phyloP scores from a whole-genome alignment of 495 filamentous ascomycete genomes.

The Talaromyces liani region DNA sequence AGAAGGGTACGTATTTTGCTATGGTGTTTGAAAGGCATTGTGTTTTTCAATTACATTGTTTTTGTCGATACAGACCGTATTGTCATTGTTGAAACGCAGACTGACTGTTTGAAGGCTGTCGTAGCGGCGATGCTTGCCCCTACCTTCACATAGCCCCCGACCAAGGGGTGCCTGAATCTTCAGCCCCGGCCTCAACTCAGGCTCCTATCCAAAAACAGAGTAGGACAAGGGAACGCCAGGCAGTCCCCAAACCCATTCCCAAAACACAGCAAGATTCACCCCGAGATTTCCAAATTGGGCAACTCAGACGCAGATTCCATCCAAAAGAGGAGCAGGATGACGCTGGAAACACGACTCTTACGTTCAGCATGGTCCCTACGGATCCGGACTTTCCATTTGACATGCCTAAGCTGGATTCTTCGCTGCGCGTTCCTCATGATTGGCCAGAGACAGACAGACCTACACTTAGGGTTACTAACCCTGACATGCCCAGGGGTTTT shows the following conservation, averaged over 20 bases:
- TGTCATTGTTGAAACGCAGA: not conserved
- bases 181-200: slow-evolving; percentile 7
- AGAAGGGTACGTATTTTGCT: slow-evolving; percentile 4
- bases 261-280: slow-evolving; percentile 59
- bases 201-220: slow-evolving; percentile 5
- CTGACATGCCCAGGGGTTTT: slow-evolving; percentile 72
- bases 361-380: slow-evolving; percentile 65
- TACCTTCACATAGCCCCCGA: slow-evolving; percentile 26
- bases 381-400: slow-evolving; percentile 86
- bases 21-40: not conserved
- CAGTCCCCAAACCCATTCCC: slow-evolving; percentile 57
- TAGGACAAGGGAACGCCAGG: not conserved
- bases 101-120: slow-evolving; percentile 25
- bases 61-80: not conserved
- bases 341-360: slow-evolving; percentile 44
- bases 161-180: slow-evolving; percentile 5
- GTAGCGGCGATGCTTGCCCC: slow-evolving; percentile 32
- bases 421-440: slow-evolving; percentile 54
- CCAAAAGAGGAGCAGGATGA: slow-evolving; percentile 49
- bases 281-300: slow-evolving; percentile 67
- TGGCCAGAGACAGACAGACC: slow-evolving; percentile 32
- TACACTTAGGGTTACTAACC: slow-evolving; percentile 59
- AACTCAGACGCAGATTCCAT: slow-evolving; percentile 64
- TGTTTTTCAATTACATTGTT: slow-evolving; percentile 9
- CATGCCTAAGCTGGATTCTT: slow-evolving; percentile 61